Evolutionary conservation across 331 rosid genomes (phyloP).

Genomic region (Acacia concinna): DNA sequence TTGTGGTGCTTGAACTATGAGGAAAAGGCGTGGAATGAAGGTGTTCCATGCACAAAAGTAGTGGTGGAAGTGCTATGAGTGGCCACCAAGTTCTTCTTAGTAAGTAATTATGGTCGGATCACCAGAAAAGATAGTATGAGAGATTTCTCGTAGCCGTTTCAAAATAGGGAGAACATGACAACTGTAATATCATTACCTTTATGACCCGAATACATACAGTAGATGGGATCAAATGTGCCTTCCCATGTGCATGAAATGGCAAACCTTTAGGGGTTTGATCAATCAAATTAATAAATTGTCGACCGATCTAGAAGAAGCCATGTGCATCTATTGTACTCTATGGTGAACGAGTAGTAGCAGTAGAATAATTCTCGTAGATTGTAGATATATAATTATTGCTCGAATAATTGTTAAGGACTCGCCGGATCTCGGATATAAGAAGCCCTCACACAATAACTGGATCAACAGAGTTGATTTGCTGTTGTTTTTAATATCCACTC

Average conservation of each 20-base stretch:
- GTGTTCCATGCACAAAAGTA: conserved; percentile 10
- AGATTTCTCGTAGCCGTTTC: conserved; percentile 37
- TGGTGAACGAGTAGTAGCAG: background rate
- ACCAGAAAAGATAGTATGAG: background rate
- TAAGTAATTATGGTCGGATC: conserved; percentile 18
- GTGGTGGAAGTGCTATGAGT: conserved; percentile 26
- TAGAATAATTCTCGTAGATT: background rate
- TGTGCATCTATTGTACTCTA: background rate
- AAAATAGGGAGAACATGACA: conserved; percentile 11
- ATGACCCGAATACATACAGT: conserved; percentile 18
- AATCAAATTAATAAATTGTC: conserved; percentile 14
- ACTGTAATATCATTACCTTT: conserved; percentile 13
- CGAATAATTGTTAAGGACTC: background rate
- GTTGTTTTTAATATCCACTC: too few relatives aligned
- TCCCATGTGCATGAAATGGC: conserved; percentile 32
- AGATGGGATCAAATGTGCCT: conserved; percentile 20
- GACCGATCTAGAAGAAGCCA: background rate
- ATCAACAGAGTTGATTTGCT: background rate
- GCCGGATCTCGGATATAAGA: background rate
- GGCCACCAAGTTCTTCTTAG: conserved; percentile 28
- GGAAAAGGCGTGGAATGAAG: conserved; percentile 14
- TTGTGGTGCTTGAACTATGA: conserved; percentile 95
- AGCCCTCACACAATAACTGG: background rate
- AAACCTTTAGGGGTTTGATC: conserved; percentile 32
- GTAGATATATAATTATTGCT: background rate